Base-by-base conservation (phyloP, 2,329 filamentous ascomycete genomes). In the Pseudogymnoascus sp. region DNA sequence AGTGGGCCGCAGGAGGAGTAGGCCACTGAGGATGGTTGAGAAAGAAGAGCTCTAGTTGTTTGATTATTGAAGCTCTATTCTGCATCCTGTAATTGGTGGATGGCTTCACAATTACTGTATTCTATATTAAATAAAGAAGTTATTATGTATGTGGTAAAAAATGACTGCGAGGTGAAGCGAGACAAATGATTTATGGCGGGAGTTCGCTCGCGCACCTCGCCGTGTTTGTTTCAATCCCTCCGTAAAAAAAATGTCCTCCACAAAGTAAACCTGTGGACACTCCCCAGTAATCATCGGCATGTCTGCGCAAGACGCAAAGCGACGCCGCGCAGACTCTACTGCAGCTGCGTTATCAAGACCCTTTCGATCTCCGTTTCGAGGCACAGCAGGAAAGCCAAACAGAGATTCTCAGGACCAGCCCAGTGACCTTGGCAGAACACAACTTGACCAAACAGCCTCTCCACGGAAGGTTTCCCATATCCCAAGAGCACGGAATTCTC, bases 331-430 rank as follows among this genome's bases (percentile, higher is more conserved):
- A 66, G 81, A 87, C 64, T 77, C 81, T 50, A 81, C 83, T 40
- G 75, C 80, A 21, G 79, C 78, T n/a, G 82, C 82, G 5, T 81
- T 90, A 59, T 81, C 82, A 66, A 89, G 87, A 71, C 89, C 89
- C 0, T 91, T 91, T 77, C 86, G 87, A 67, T 90, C 89, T 53
- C 89, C 88, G 12, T 81, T 89, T 65, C 83, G 81, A 67, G 77
- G 78, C 14, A 21, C 59, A 1, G 11, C 16, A 25, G 34, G 4
- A 23, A 61, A 64, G 8, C 40, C 62, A 21, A 63, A 65, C 21
- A 64, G 3, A 63, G 60, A 44, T 23, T 16, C 60, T 31, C 60
- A n/a, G 12, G 25, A n/a, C 23, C 36, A 60, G 6, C 21, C 38
- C 21, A 46, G 21, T 25, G 36, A 62, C 28, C 18, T 16, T 25